phyloP scores from a whole-genome alignment of 176 grass and related monocot genomes.

The sorghum (Sorghum bicolor) region DNA sequence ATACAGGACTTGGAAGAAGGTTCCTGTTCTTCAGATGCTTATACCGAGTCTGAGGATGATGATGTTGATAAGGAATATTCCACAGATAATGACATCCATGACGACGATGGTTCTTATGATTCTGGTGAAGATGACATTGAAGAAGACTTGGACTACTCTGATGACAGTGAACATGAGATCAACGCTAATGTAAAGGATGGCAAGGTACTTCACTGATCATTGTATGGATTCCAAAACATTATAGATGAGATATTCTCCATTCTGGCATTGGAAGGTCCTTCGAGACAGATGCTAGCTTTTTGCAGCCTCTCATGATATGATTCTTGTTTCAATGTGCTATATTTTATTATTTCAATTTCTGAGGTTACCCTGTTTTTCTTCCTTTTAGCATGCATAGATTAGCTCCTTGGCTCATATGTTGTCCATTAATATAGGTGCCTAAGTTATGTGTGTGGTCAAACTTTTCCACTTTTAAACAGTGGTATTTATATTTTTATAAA shows the following conservation, averaged over 20 bases:
- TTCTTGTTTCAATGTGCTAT: background rate
- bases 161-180: conserved; percentile 51
- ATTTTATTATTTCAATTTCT: background rate
- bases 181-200: conserved; percentile 39
- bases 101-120: conserved; percentile 70
- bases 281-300: background rate
- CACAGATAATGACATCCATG: conserved; percentile 66
- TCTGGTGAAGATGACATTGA: conserved; percentile 60
- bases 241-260: conserved; percentile 8
- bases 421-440: background rate
- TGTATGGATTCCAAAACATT: conserved; percentile 30
- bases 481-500: background rate
- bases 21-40: conserved; percentile 76
- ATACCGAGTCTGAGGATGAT: conserved; percentile 70
- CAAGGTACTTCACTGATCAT: conserved; percentile 48
- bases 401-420: background rate
- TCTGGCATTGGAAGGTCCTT: background rate
- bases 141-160: conserved; percentile 52
- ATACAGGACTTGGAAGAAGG: conserved; percentile 72
- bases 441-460: background rate
- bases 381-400: background rate
- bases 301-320: conserved; percentile 11
- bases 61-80: conserved; percentile 74
- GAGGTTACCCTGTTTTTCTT: background rate
- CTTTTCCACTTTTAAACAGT: background rate